These are phyloP conservation scores for Penicillium sp. DNA, from an alignment of 2,329 filamentous ascomycete species.

Conservation along the genomic window DNA sequence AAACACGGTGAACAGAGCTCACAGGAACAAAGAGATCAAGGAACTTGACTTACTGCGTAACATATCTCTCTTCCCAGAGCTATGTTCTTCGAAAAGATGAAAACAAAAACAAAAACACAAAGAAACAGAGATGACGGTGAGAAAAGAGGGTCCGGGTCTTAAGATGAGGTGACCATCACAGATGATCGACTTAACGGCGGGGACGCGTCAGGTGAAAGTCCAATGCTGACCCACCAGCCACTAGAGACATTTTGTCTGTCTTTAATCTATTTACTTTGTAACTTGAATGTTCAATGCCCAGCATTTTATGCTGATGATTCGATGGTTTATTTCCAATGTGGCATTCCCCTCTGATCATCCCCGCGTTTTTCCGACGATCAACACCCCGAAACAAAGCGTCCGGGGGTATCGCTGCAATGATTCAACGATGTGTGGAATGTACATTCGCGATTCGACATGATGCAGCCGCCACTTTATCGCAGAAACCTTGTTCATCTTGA, in stretches of 20 bases:
- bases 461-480: neutral
- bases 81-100: neutral
- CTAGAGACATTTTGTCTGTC: neutral
- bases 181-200: conserved; percentile 2
- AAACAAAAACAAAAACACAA: neutral
- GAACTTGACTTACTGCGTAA: neutral
- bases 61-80: neutral
- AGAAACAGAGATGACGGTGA: neutral
- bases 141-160: neutral
- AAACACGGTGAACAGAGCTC: neutral
- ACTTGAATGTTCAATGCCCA: neutral
- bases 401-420: neutral
- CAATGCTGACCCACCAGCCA: neutral
- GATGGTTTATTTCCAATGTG: neutral
- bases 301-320: neutral
- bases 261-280: neutral
- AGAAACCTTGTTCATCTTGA: neutral
- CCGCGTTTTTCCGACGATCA: conserved; percentile 1
- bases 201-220: conserved; percentile 1
- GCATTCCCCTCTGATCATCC: neutral
- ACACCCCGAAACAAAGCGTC: neutral
- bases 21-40: conserved; percentile 1
- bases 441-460: neutral
- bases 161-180: conserved; percentile 3
- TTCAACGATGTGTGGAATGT: neutral